Conservation (phyloP, 495 filamentous ascomycete genomes). For the Trichoderma gamsii region DNA sequence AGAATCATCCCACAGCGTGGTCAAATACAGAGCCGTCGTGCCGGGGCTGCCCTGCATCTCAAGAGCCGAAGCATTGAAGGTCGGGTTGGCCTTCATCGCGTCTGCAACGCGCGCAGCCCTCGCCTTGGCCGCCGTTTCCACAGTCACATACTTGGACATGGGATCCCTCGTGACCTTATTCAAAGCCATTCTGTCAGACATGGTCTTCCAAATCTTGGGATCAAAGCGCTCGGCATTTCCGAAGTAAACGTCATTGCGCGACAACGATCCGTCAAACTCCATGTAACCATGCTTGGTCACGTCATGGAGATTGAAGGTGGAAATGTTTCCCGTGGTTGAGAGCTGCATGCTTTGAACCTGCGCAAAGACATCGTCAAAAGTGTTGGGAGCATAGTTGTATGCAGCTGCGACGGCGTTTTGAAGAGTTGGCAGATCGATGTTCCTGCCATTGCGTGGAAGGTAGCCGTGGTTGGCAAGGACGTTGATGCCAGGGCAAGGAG, state of each 20-base stretch:
- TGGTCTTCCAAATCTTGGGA: slow-evolving; percentile 16
- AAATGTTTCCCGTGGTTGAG: slow-evolving; percentile 18
- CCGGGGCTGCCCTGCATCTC: slow-evolving; percentile 13
- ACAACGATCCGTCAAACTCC: slow-evolving; percentile 19
- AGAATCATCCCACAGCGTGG: slow-evolving; percentile 16
- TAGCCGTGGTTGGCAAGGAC: slow-evolving; percentile 42
- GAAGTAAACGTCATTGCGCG: slow-evolving; percentile 18
- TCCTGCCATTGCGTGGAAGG: slow-evolving; percentile 37
- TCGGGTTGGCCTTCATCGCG: slow-evolving; percentile 23
- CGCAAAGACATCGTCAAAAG: slow-evolving; percentile 25
- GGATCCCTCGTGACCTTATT: background rate
- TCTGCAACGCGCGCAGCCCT: slow-evolving; percentile 15
- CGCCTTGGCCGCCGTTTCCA: slow-evolving; percentile 15
- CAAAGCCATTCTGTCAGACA: slow-evolving; percentile 17
- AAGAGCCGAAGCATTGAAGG: slow-evolving; percentile 18
- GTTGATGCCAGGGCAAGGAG: slow-evolving; percentile 39
- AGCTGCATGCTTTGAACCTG: slow-evolving; percentile 22
- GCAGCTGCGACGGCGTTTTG: slow-evolving; percentile 18
- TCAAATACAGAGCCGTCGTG: slow-evolving; percentile 20
- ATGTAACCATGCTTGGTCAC: slow-evolving; percentile 17
- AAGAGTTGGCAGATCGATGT: slow-evolving; percentile 20
- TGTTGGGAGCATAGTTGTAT: slow-evolving; percentile 22
- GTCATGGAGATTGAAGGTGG: slow-evolving; percentile 21
- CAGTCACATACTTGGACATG: slow-evolving; percentile 20
- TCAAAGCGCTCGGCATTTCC: slow-evolving; percentile 21